These are phyloP conservation scores for Mollisiaceae sp. DNA, from an alignment of 2,329 filamentous ascomycete genomes.

Conservation along the genomic window DNA sequence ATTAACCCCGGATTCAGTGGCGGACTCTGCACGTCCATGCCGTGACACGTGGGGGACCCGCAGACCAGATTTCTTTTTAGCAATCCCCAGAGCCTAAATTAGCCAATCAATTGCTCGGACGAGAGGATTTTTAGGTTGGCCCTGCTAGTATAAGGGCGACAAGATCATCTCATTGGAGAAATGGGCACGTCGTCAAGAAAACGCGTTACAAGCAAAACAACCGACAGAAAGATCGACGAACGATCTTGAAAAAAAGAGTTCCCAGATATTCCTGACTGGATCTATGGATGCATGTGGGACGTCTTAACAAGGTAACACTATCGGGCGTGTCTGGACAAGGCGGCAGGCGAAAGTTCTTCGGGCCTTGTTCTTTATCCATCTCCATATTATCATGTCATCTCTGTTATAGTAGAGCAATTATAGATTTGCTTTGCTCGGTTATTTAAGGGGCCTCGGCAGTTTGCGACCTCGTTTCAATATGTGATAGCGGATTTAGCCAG, in stretches of 20 bases:
- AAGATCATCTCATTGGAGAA: neutral
- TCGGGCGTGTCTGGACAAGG: neutral
- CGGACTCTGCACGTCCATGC: conserved; percentile 20
- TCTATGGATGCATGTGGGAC: neutral
- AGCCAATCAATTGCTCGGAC: conserved; percentile 21
- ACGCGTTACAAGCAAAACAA: neutral
- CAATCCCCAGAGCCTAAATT: conserved; percentile 24
- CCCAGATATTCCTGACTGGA: neutral
- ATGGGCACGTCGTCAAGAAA: neutral
- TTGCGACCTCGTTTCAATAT: neutral
- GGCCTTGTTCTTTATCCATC: neutral
- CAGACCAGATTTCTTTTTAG: conserved; percentile 22
- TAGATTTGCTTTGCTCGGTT: neutral
- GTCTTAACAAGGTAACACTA: neutral
- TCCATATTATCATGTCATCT: neutral
- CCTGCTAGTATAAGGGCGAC: neutral
- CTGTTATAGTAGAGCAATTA: neutral
- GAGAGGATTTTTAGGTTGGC: conserved; percentile 17
- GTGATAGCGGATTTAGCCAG: neutral
- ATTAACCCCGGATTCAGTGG: conserved; percentile 30
- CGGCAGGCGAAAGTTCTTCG: neutral
- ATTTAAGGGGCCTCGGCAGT: neutral
- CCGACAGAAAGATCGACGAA: neutral
- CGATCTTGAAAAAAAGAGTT: conserved; percentile 1
- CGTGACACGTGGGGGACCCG: conserved; percentile 23